phyloP scores from a whole-genome alignment of 169 alveolate species.

The Eimeria nieschulzi region DNA sequence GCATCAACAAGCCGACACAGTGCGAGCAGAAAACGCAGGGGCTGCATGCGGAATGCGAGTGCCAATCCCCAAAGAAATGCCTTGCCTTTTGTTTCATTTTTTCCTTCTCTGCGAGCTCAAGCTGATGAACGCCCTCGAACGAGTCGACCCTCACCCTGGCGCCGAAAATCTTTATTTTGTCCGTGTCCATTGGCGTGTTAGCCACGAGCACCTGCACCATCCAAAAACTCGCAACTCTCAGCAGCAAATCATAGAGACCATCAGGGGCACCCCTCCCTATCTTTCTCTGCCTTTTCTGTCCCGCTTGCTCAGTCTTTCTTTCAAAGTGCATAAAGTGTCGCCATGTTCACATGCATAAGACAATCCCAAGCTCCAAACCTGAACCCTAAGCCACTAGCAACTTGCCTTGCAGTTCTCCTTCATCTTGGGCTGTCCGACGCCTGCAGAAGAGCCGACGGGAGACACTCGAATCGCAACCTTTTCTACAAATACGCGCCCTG shows the following conservation, averaged over 20 bases:
- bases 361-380: constrained; percentile 21
- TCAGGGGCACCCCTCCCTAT: too few relatives aligned
- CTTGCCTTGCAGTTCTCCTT: constrained; percentile 68
- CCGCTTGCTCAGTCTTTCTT: too few relatives aligned
- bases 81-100: constrained; percentile 96
- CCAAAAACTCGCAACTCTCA: too few relatives aligned
- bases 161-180: constrained; percentile 99
- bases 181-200: constrained; percentile 99
- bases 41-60: too few relatives aligned
- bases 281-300: too few relatives aligned
- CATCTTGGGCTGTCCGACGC: constrained; percentile 72
- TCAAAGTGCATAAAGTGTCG: too few relatives aligned
- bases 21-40: neutral
- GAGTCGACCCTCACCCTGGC: constrained; percentile 98
- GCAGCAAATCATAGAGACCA: too few relatives aligned
- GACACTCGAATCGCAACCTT: too few relatives aligned
- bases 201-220: constrained; percentile 89
- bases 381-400: neutral
- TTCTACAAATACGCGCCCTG: too few relatives aligned
- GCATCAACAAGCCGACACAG: neutral
- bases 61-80: too few relatives aligned
- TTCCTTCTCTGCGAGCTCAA: constrained; percentile 98
- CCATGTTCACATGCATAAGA: too few relatives aligned
- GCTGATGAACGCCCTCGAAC: constrained; percentile 97
- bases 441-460: constrained; percentile 77